phyloP scores from a whole-genome alignment of 495 filamentous ascomycete species.

The Daldinia concentrica region DNA sequence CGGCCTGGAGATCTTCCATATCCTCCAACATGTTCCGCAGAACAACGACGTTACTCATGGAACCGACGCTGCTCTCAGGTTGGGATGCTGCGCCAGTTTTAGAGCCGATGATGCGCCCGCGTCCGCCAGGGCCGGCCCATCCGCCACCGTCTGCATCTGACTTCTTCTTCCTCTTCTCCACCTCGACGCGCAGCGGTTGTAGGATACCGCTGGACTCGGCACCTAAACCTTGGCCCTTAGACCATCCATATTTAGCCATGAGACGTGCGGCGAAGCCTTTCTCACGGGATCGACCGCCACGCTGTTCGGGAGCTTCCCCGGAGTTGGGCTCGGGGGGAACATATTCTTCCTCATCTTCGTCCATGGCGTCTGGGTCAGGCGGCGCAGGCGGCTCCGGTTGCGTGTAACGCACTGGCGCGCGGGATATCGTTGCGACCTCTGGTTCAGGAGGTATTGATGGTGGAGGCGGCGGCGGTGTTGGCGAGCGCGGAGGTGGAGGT shows the following conservation, averaged over 20 bases:
- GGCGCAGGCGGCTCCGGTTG: conserved; percentile 63
- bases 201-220: conserved; percentile 81
- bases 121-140: conserved; percentile 71
- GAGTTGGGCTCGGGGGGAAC: conserved; percentile 45
- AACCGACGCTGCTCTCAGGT: conserved; percentile 47
- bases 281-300: conserved; percentile 79
- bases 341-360: conserved; percentile 63
- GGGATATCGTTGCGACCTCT: conserved; percentile 70
- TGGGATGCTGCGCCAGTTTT: conserved; percentile 34
- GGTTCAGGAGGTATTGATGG: conserved; percentile 58
- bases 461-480: conserved; percentile 59
- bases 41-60: conserved; percentile 81
- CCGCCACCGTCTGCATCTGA: conserved; percentile 83
- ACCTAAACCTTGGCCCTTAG: conserved; percentile 85
- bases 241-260: conserved; percentile 94
- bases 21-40: conserved; percentile 83
- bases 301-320: conserved; percentile 44
- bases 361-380: conserved; percentile 55
- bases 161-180: conserved; percentile 82
- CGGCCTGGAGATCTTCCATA: conserved; percentile 69
- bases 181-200: conserved; percentile 80
- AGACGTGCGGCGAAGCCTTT: conserved; percentile 84
- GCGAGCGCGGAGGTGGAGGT: conserved; percentile 48
- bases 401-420: conserved; percentile 85
- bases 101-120: conserved; percentile 81